Percentiles rank a stretch among this genome's conserved stretches.
Conservation (phyloP, 202 grass and related monocot species). For the Cymbopogon flexuosus region DNA sequence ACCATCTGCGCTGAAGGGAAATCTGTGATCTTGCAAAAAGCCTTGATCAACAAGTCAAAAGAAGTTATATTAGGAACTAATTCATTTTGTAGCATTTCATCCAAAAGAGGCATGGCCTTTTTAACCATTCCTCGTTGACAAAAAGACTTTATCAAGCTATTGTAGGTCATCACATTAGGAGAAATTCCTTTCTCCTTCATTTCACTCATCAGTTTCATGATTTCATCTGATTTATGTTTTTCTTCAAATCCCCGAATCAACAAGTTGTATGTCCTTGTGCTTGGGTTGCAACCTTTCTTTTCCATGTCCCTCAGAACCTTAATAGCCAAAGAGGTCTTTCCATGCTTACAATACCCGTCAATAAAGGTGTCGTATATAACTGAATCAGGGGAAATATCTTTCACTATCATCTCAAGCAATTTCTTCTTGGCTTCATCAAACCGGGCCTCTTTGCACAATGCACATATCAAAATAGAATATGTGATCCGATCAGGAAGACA, state of each 20-base stretch:
- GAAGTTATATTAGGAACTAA: constrained; percentile 75
- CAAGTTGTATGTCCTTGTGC: constrained; percentile 85
- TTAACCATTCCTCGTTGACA: constrained; percentile 55
- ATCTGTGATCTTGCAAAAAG: constrained; percentile 55
- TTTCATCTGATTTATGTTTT: constrained; percentile 68
- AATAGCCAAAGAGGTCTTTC: constrained; percentile 66
- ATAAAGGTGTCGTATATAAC: constrained; percentile 85
- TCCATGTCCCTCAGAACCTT: constrained; percentile 94
- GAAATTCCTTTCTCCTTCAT: constrained; percentile 72
- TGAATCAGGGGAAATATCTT: constrained; percentile 70
- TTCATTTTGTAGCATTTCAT: constrained; percentile 88
- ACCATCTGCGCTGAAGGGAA: constrained; percentile 61
- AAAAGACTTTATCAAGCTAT: constrained; percentile 77
- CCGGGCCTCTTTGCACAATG: constrained; percentile 64
- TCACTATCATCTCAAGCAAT: constrained; percentile 76
- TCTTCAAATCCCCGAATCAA: constrained; percentile 71
- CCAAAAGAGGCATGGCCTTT: constrained; percentile 64
- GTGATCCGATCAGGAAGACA: constrained; percentile 70
- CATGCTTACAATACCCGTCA: constrained; percentile 73
- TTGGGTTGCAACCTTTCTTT: constrained; percentile 77
- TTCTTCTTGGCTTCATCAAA: constrained; percentile 84
- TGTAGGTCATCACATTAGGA: constrained; percentile 71
- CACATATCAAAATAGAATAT: constrained; percentile 73
- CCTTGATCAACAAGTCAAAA: constrained; percentile 80
- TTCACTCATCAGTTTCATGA: constrained; percentile 71